A percentile compares a stretch with the other conserved stretches of the same genome.
Conservation (phyloP, 1,139 yeast species). For the Candida pseudoviswanathii region DNA sequence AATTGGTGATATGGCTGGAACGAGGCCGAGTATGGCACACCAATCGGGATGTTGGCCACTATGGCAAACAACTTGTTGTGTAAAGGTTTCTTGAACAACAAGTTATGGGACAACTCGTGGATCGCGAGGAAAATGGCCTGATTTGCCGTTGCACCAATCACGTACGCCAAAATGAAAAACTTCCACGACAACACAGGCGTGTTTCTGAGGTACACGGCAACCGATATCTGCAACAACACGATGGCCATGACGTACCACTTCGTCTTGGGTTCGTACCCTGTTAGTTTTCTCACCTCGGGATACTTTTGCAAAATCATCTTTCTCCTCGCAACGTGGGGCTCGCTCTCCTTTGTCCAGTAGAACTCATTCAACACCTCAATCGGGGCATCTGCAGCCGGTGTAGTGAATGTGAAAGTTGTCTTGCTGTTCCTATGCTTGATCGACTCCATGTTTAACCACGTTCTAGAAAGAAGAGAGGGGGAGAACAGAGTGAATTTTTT, state of each 20-base stretch:
- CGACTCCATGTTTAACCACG: neutral
- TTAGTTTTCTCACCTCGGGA: constrained; percentile 78
- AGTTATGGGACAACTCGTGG: constrained; percentile 84
- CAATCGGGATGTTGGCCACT: constrained; percentile 80
- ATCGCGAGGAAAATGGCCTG: constrained; percentile 86
- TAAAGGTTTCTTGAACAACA: constrained; percentile 78
- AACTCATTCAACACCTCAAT: constrained; percentile 56
- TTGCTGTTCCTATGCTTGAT: constrained; percentile 38
- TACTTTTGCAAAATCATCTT: constrained; percentile 70
- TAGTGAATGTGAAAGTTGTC: constrained; percentile 36
- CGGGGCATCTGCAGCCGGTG: constrained; percentile 49
- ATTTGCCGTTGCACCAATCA: constrained; percentile 83
- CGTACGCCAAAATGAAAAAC: constrained; percentile 66
- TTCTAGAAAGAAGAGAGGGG: neutral
- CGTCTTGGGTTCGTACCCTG: constrained; percentile 86
- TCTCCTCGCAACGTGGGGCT: constrained; percentile 79
- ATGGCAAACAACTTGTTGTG: constrained; percentile 79
- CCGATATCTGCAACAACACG: constrained; percentile 61
- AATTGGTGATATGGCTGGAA: constrained; percentile 91
- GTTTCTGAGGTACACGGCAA: constrained; percentile 63
- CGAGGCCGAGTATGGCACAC: constrained; percentile 87
- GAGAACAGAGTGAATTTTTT: neutral
- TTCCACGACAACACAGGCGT: constrained; percentile 55
- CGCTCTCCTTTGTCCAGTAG: constrained; percentile 81
- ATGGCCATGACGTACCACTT: constrained; percentile 72